phyloP scores from a whole-genome alignment of 306 rosid species.

The Quercus gilva region DNA sequence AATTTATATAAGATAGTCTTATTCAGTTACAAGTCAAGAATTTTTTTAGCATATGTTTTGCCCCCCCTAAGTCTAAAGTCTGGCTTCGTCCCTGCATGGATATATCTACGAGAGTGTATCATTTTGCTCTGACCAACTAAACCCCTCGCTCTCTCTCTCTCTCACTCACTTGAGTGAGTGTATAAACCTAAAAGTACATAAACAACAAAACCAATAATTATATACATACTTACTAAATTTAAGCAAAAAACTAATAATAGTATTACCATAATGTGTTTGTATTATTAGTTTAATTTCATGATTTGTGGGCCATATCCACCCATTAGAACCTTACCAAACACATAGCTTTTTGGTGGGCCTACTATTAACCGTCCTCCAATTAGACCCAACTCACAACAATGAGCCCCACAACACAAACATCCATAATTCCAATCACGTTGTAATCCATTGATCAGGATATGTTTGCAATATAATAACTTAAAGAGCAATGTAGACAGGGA shows the following conservation, averaged over 20 bases:
- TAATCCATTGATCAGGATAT: background rate
- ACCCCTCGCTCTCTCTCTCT: background rate
- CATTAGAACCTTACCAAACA: slow-evolving; percentile 12
- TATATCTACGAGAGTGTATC: background rate
- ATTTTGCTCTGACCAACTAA: slow-evolving; percentile 8
- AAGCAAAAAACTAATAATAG: too few species aligned
- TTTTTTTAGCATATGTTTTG: too few species aligned
- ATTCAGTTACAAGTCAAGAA: too few species aligned
- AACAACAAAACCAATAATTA: background rate
- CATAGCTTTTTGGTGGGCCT: slow-evolving; percentile 24
- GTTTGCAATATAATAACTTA: too few species aligned
- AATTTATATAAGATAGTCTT: too few species aligned
- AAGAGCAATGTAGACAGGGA: too few species aligned
- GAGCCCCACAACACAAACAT: slow-evolving; percentile 41
- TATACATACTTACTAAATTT: too few species aligned
- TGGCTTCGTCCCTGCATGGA: too few species aligned
- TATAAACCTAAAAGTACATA: background rate
- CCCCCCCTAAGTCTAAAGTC: too few species aligned
- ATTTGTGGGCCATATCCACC: slow-evolving; percentile 8
- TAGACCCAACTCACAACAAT: slow-evolving; percentile 20
- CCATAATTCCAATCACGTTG: slow-evolving; percentile 38
- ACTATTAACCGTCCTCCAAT: background rate
- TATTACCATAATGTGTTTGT: too few species aligned
- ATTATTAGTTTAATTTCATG: background rate
- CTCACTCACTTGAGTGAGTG: slow-evolving; percentile 25